These are phyloP conservation scores for Phytophthora brassicae DNA, from an alignment of 352 stramenopile species.

Conservation along the genomic window DNA sequence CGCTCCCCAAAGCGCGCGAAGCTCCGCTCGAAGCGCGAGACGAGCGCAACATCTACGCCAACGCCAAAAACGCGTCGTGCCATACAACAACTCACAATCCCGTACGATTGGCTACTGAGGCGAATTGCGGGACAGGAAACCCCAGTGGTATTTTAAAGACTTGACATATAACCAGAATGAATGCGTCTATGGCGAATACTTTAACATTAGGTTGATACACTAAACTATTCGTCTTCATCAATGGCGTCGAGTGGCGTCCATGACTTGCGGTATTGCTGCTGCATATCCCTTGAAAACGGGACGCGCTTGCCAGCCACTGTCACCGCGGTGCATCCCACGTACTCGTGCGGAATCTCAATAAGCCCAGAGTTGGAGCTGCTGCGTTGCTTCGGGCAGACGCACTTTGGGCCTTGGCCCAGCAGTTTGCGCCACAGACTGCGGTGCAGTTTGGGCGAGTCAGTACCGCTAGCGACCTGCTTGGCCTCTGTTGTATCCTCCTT, in stretches of 20 bases:
- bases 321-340: constrained; percentile 42
- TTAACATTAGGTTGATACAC: constrained; percentile 19
- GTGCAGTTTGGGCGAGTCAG: constrained; percentile 30
- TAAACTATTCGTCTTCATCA: constrained; percentile 37
- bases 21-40: constrained; percentile 55
- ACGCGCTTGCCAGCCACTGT: constrained; percentile 54
- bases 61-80: constrained; percentile 55
- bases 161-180: no score
- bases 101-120: constrained; percentile 1
- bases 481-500: constrained; percentile 11
- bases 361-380: constrained; percentile 17
- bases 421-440: constrained; percentile 62
- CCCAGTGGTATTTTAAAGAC: no score
- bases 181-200: constrained; percentile 9
- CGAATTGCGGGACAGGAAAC: background rate
- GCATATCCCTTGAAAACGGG: constrained; percentile 56
- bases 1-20: constrained; percentile 62
- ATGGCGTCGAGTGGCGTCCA: constrained; percentile 52
- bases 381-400: constrained; percentile 31
- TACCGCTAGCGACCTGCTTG: constrained; percentile 29
- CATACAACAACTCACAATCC: constrained; percentile 13
- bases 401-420: constrained; percentile 58
- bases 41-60: constrained; percentile 69
- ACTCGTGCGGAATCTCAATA: constrained; percentile 49
- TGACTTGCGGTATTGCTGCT: constrained; percentile 39